Base-by-base conservation (phyloP, 306 rosid species). In the Prunus salicina region DNA sequence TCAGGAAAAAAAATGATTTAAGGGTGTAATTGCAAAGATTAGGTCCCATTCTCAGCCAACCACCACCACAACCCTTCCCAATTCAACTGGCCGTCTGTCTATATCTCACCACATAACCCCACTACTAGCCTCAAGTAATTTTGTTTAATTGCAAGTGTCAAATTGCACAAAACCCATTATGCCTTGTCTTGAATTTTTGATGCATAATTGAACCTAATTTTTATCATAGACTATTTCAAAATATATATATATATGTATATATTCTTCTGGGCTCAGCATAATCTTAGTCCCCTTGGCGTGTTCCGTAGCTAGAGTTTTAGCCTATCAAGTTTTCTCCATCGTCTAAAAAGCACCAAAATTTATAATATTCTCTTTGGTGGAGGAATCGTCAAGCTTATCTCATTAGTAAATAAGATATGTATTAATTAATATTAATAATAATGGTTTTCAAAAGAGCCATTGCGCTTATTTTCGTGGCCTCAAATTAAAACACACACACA, bases 291-390 rank as follows among this genome's bases (percentile, higher is more conserved):
- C 51, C 25, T 82, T 76, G 88, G 78, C 67, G 75, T 76, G 81
- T 85, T 65, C 67, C 61, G 55, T 22, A 74, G 79, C 76, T 70
- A 64, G 73, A 67, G 79, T 53, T 69, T 70, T 79, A 64, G 79
- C 68, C 52, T 69, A 74, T 69, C 77, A 51, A 52, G 38, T 30
- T 55, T 82, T 58, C 82, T 75, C 68, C 67, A 19, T 47, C 64
- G 51, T 57, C 68, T 76, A 84, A 79, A 84, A 82, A 79, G 85
- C 78, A 77, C 64, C 78, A 47, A 82, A 75, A 38, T 6, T 74
- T 79, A 75, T 64, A 80, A 78, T 81, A 81, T 84, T 79, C 86
- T 52, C 81, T 53, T 16, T 55, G 88, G 88, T 79, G 90, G 85
- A 67, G 72, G 82, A 79, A 84, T 84, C 82, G 74, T 73, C 82